phyloP scores from a whole-genome alignment of 1,284 basidiomycete genomes.

The Serendipita sp. region DNA sequence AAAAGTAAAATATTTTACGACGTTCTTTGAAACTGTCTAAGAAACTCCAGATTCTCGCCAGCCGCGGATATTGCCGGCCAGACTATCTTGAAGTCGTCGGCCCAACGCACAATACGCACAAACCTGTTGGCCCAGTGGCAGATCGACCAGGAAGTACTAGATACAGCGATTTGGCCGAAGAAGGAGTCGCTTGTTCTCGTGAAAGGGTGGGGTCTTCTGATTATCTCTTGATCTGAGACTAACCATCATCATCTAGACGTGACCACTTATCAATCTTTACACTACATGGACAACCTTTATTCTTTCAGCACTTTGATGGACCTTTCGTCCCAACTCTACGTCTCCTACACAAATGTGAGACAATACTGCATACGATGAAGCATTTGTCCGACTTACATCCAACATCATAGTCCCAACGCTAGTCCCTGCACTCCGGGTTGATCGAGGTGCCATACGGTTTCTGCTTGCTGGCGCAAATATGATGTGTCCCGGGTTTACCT shows the following conservation, averaged over 20 bases:
- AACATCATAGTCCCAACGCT: slow-evolving; percentile 66
- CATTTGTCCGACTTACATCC: slow-evolving; percentile 5
- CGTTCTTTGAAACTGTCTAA: not conserved
- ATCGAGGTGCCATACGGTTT: slow-evolving; percentile 96
- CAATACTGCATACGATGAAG: slow-evolving; percentile 10
- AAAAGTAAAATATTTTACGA: not conserved
- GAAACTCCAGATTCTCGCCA: slow-evolving; percentile 55
- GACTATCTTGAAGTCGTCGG: slow-evolving; percentile 89
- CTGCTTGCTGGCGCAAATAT: slow-evolving; percentile 85
- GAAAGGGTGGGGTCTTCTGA: slow-evolving; percentile 65
- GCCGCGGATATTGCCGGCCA: slow-evolving; percentile 83
- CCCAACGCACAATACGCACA: slow-evolving; percentile 78
- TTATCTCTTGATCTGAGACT: slow-evolving; percentile 9
- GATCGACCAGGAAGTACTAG: slow-evolving; percentile 65
- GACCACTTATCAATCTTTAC: slow-evolving; percentile 92
- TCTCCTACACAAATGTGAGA: slow-evolving; percentile 81
- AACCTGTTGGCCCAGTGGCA: slow-evolving; percentile 77
- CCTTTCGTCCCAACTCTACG: slow-evolving; percentile 81
- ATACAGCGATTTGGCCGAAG: slow-evolving; percentile 88
- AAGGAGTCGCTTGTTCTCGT: slow-evolving; percentile 87
- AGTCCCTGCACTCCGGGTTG: slow-evolving; percentile 78
- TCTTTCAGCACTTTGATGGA: slow-evolving; percentile 96
- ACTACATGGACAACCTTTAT: slow-evolving; percentile 71
- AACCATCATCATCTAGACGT: slow-evolving; percentile 43
- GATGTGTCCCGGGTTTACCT: slow-evolving; percentile 96